A percentile compares a stretch with the other conserved stretches of the same genome.
phyloP scores from a whole-genome alignment of 371 early-diverging fungal species.

The Apophysomyces elegans region DNA sequence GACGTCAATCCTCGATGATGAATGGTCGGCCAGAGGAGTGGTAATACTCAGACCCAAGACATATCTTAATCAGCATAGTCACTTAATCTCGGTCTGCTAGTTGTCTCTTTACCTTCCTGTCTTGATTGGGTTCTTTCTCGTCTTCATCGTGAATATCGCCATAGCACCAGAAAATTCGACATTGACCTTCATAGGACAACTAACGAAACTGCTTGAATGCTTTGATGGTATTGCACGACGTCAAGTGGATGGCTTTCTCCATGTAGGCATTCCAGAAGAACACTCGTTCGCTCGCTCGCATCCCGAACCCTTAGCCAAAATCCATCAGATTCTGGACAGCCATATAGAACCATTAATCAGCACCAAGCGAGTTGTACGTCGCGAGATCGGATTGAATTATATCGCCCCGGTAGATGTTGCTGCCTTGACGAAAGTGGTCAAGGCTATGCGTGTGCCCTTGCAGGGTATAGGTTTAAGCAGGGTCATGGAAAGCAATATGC shows the following conservation, averaged over 20 bases:
- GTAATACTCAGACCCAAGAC: constrained; percentile 26
- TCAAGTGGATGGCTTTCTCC: constrained; percentile 37
- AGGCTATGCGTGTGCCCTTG: constrained; percentile 38
- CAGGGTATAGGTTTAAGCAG: constrained; percentile 42
- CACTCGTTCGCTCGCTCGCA: constrained; percentile 8
- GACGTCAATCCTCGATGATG: constrained; percentile 29
- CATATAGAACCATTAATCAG: constrained; percentile 28
- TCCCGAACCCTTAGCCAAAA: constrained; percentile 24
- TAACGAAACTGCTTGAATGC: constrained; percentile 34
- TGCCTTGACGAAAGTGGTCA: constrained; percentile 41
- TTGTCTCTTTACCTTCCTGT: constrained; percentile 30
- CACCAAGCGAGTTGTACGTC: constrained; percentile 40
- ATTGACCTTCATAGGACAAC: constrained; percentile 35
- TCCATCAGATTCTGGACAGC: constrained; percentile 34
- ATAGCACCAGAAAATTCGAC: constrained; percentile 51
- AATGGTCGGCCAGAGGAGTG: constrained; percentile 30
- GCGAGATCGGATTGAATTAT: constrained; percentile 41
- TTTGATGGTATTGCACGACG: constrained; percentile 36
- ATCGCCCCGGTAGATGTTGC: constrained; percentile 46
- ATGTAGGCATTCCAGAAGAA: constrained; percentile 1
- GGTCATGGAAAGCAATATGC: constrained; percentile 52
- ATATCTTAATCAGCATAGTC: neutral
- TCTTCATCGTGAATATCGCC: constrained; percentile 32
- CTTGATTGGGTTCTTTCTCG: constrained; percentile 33
- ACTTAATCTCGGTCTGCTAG: neutral